Evolutionary conservation across 768 basidiomycete genomes (phyloP).

Genomic region (Udeniomyces megalosporus): DNA sequence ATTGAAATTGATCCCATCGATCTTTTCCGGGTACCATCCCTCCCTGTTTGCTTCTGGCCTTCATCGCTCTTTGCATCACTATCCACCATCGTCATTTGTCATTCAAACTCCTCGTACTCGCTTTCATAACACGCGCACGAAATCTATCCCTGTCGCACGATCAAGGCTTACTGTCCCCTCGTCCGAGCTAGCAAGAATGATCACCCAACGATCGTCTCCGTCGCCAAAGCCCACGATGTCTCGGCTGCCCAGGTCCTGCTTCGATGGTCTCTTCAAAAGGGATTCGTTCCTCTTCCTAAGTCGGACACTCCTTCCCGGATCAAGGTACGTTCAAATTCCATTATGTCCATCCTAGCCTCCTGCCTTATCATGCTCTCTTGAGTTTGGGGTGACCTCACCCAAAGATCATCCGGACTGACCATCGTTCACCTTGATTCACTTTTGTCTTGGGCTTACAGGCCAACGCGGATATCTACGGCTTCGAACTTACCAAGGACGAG

Average conservation of each 20-base stretch:
- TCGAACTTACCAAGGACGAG: conserved; percentile 49
- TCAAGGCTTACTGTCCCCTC: conserved; percentile 3
- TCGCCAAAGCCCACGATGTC: conserved; percentile 9
- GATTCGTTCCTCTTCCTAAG: conserved; percentile 65
- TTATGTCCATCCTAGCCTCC: too few relatives aligned
- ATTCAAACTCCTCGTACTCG: too few relatives aligned
- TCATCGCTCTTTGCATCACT: neutral
- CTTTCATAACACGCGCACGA: too few relatives aligned
- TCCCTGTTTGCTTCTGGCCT: too few relatives aligned
- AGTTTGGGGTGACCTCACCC: too few relatives aligned
- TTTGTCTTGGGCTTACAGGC: conserved; percentile 17
- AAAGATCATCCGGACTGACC: too few relatives aligned
- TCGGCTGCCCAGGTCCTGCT: conserved; percentile 34
- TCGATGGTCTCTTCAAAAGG: conserved; percentile 35
- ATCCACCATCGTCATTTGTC: too few relatives aligned
- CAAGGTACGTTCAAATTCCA: conserved; percentile 21
- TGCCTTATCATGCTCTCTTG: too few relatives aligned
- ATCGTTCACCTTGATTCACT: neutral
- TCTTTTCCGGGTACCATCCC: too few relatives aligned
- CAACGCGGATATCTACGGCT: conserved; percentile 61
- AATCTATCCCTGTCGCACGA: too few relatives aligned
- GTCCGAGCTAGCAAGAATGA: neutral
- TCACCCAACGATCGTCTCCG: neutral
- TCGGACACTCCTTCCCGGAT: conserved; percentile 56
- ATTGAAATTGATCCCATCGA: too few relatives aligned